Base-by-base conservation (phyloP, 768 basidiomycete species). In the Boletus sensibilis region DNA sequence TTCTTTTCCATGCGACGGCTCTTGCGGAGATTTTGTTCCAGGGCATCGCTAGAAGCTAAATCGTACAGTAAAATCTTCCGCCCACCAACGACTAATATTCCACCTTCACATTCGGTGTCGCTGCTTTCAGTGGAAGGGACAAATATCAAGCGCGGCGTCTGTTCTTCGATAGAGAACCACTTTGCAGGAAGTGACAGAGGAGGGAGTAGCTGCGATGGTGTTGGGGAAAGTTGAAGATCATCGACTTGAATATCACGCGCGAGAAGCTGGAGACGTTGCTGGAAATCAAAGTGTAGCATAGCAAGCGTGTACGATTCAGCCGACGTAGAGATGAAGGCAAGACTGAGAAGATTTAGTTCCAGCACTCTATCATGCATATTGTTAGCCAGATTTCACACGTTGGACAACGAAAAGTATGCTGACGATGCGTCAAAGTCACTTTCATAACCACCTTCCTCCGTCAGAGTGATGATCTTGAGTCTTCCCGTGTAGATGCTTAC, bases 21-120 rank as follows among this genome's bases (percentile, higher is more conserved):
- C 65, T 85, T 90, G 38, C 78, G 80, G 54, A 71, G 74, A 53
- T 83, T 79, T 64, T 82, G 83, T 40, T 78, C 77, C 63, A 82
- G 78, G 8, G 69, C 74, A 5, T 80, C 74, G 31, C 65, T 64
- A 11, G 78, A 76, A 9, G 82, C 75, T 43, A 86, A 59, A 53
- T 87, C 87, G 57, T 81, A 90, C 6, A 88, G 73, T 20, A 84
- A 65, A 42, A 92, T 75, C 66, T 82, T 83, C 27, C 75, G 77
- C 0, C 88, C 89, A 53, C 91, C 90, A 1, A 88, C 64, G 6
- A 93, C 77, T 25, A 93, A 70, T 10, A 92, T 69, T 18, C 87
- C 90, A n/a, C 88, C 90, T n/a, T 75, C 72, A 54, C 80, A 72
- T 25, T 72, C 73, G 2, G 64, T 67, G 1, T 62, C 69, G 7